These are phyloP conservation scores for Marasmius tenuissimus DNA, from an alignment of 1,284 basidiomycete species.

Conservation along the genomic window DNA sequence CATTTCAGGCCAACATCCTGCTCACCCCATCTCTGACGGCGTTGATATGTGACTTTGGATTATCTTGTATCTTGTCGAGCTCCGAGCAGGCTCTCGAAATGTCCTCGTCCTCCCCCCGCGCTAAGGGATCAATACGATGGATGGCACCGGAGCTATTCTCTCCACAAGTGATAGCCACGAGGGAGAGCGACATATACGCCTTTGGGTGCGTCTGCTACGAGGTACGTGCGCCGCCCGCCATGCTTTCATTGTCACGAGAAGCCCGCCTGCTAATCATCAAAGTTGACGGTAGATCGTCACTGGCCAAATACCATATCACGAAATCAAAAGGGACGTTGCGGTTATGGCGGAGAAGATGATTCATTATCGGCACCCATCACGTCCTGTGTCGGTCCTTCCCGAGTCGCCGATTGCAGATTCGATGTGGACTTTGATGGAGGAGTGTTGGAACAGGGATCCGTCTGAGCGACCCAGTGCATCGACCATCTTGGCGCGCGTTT, in stretches of 20 bases:
- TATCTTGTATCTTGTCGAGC: neutral
- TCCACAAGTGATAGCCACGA: neutral
- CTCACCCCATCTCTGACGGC: neutral
- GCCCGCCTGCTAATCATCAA: neutral
- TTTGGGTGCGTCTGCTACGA: slow-evolving; percentile 47
- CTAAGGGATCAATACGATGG: neutral
- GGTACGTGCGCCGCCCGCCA: slow-evolving; percentile 16
- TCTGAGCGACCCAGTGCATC: too few species aligned
- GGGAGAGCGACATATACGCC: neutral
- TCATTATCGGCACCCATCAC: neutral
- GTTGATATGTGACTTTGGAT: neutral
- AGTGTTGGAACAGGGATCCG: too few species aligned
- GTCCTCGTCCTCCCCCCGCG: neutral
- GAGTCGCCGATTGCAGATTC: too few species aligned
- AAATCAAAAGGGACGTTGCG: neutral
- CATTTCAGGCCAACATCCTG: neutral
- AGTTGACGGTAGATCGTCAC: neutral
- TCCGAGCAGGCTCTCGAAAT: neutral
- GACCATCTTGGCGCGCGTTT: too few species aligned
- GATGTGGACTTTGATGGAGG: too few species aligned
- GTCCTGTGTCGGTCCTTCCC: neutral
- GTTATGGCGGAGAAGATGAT: neutral
- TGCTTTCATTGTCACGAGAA: neutral
- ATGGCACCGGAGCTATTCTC: neutral
- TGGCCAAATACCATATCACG: neutral